A percentile compares a stretch with the other conserved stretches of the same genome.
Conservation (phyloP, 139 green algal genomes). For the Tetratostichococcus sp. region DNA sequence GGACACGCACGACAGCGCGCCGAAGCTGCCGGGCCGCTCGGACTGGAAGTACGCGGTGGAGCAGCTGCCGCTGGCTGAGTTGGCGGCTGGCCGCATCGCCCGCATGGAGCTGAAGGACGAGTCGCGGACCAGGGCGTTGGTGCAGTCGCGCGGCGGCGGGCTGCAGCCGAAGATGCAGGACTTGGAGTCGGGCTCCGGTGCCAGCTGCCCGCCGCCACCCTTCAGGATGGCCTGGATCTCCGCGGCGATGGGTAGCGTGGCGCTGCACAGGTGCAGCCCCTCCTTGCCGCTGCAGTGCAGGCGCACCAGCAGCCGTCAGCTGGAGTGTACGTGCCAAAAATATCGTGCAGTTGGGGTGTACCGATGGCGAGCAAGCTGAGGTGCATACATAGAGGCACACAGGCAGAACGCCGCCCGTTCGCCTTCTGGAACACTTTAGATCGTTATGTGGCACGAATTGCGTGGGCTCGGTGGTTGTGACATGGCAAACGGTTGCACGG, state of each 20-base stretch:
- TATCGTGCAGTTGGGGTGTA: too few relatives aligned
- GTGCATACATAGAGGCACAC: too few relatives aligned
- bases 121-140: neutral
- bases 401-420: too few relatives aligned
- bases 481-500: too few relatives aligned
- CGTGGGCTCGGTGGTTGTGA: too few relatives aligned
- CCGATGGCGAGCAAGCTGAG: too few relatives aligned
- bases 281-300: neutral
- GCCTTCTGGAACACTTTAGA: too few relatives aligned
- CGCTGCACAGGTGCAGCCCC: neutral
- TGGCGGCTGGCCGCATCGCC: too few relatives aligned
- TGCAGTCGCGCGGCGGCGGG: conserved; percentile 10
- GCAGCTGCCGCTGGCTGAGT: neutral
- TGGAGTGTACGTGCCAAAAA: too few relatives aligned
- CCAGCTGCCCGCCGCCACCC: neutral
- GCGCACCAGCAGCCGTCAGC: too few relatives aligned
- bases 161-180: conserved; percentile 17
- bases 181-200: neutral
- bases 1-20: neutral
- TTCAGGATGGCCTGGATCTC: conserved; percentile 4
- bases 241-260: neutral
- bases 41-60: conserved; percentile 3
- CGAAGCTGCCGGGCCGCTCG: neutral
- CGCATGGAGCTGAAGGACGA: neutral
- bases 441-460: too few relatives aligned